Base-by-base conservation (phyloP, 371 early-diverging fungal species). In the Phascolomyces articulosus region DNA sequence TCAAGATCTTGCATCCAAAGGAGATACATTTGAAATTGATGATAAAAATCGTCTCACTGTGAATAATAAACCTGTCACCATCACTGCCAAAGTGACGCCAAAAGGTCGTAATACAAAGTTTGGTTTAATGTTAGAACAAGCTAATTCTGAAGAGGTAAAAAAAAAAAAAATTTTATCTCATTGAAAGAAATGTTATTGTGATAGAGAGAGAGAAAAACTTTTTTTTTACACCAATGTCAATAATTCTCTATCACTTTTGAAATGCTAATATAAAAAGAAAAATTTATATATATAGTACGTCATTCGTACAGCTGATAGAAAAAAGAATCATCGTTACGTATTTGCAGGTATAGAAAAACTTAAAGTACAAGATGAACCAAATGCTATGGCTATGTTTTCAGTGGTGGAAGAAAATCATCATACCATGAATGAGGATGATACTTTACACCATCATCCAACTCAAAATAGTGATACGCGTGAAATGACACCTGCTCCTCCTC, bases 331-430 rank as follows among this genome's bases (percentile, higher is more conserved):
- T n/a, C 66, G 55, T 28, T 67, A 67, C 34, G 13, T 67, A 27
- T 62, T 40, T 49, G 29, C 67, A 0, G 63, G 58, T 4, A 24
- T 67, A 41, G 63, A 67, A 18, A 24, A n/a, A 24, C 26, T 67
- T 13, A 18, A 54, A 15, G 47, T 57, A 1, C 34, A 55, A 26
- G 41, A 57, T 24, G 62, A 67, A 29, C 58, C 62, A 6, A 60
- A 47, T 55, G 40, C 67, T 3, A 67, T 67, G 67, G 44, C 58
- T 24, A 53, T 67, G 28, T 67, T 67, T 40, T 56, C 64, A 18
- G 63, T 63, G 9, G 40, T 63, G 18, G 1, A 64, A n/a, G 18
- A 61, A 41, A 16, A 44, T 15, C 15, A n/a, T 13, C 44, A 44
- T 38, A 13, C 38, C 6, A 38, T n/a, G n/a, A n/a, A n/a, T n/a